Conservation (phyloP, 2,329 filamentous ascomycete genomes). For the Penicillium sp. region DNA sequence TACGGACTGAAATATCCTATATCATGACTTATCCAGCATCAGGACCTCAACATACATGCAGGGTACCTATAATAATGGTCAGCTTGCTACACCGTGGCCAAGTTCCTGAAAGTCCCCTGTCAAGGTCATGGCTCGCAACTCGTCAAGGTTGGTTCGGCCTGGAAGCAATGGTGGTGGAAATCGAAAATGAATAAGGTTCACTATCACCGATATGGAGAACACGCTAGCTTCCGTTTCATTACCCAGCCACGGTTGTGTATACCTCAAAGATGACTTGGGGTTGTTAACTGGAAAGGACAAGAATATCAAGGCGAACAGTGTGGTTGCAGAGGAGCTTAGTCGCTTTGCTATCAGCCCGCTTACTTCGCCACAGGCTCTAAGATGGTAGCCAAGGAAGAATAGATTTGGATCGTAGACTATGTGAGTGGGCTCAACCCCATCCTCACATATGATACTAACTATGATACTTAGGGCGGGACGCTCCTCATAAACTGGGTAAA, state of each 20-base stretch:
- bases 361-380: constrained; percentile 29
- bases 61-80: too few relatives aligned
- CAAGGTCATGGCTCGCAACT: too few relatives aligned
- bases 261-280: constrained; percentile 32
- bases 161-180: constrained; percentile 32
- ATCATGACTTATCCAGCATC: neutral
- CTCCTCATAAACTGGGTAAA: too few relatives aligned
- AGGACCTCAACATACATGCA: too few relatives aligned
- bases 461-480: constrained; percentile 21
- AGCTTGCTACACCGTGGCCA: too few relatives aligned
- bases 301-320: constrained; percentile 10
- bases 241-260: constrained; percentile 31
- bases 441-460: too few relatives aligned
- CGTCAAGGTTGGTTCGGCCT: constrained; percentile 28
- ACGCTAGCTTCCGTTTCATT: constrained; percentile 30
- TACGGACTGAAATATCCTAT: neutral
- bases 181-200: constrained; percentile 30
- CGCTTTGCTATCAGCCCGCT: constrained; percentile 32
- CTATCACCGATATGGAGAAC: constrained; percentile 35
- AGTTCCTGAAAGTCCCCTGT: too few relatives aligned
- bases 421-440: constrained; percentile 30
- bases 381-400: constrained; percentile 26
- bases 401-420: constrained; percentile 35
- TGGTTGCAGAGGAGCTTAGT: constrained; percentile 9
- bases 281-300: constrained; percentile 20